These are phyloP conservation scores for Fraxinus floribunda DNA, from an alignment of 305 asterid species.

Conservation along the genomic window DNA sequence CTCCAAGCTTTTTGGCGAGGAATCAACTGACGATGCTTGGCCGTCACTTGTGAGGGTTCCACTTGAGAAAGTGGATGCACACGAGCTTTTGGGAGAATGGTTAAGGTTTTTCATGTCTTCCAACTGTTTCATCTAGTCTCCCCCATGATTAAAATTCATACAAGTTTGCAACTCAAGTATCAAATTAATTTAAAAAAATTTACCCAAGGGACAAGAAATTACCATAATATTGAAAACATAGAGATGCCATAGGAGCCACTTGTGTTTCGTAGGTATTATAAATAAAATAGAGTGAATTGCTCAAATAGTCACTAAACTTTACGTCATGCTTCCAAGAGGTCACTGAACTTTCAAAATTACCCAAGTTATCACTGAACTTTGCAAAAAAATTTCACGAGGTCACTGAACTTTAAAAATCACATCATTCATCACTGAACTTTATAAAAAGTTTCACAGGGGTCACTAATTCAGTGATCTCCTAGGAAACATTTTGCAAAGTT, in stretches of 20 bases:
- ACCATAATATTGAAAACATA: background rate
- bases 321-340: too few relatives aligned
- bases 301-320: too few relatives aligned
- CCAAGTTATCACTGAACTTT: too few relatives aligned
- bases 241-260: background rate
- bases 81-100: slow-evolving; percentile 26
- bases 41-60: slow-evolving; percentile 22
- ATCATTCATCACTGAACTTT: too few relatives aligned
- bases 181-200: background rate
- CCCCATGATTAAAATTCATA: background rate
- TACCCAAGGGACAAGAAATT: background rate
- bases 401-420: too few relatives aligned
- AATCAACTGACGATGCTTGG: slow-evolving; percentile 18
- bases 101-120: background rate
- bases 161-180: background rate
- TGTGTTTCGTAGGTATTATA: background rate
- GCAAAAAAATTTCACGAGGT: too few relatives aligned
- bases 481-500: too few relatives aligned
- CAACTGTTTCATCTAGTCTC: slow-evolving; percentile 5
- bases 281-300: too few relatives aligned
- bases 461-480: too few relatives aligned
- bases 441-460: too few relatives aligned
- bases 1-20: slow-evolving; percentile 29
- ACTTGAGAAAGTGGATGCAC: slow-evolving; percentile 18
- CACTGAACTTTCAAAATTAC: too few relatives aligned